These are phyloP conservation scores for Geosmithia flava DNA, from an alignment of 2,329 filamentous ascomycete species.

Conservation along the genomic window DNA sequence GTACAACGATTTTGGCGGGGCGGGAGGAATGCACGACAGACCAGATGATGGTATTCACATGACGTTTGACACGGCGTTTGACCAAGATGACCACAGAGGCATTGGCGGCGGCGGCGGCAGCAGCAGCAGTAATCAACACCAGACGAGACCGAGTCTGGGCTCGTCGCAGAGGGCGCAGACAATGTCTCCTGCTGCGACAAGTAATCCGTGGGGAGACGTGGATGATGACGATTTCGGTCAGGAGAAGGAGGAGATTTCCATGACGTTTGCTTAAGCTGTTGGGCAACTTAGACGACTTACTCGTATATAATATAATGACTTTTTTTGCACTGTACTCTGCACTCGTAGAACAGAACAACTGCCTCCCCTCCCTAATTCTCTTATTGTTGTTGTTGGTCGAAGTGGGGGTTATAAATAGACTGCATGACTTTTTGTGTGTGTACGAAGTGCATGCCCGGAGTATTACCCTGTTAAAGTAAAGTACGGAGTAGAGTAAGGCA, in stretches of 20 bases:
- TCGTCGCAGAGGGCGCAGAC: conserved; percentile 28
- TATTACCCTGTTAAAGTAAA: too few relatives aligned
- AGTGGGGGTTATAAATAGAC: too few relatives aligned
- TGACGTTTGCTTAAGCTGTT: conserved; percentile 59
- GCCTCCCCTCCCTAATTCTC: too few relatives aligned
- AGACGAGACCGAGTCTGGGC: conserved; percentile 11
- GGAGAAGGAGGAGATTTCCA: conserved; percentile 65
- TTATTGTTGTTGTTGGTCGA: too few relatives aligned
- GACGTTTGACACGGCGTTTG: conserved; percentile 58
- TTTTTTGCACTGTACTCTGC: background rate
- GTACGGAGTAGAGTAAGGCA: too few relatives aligned
- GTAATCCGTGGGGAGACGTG: conserved; percentile 59
- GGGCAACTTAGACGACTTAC: too few relatives aligned
- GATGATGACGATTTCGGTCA: conserved; percentile 57
- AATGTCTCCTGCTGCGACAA: conserved; percentile 34
- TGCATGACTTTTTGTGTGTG: too few relatives aligned
- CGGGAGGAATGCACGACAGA: background rate
- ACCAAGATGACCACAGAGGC: conserved; percentile 25
- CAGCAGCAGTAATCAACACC: conserved; percentile 6
- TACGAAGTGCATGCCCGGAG: too few relatives aligned
- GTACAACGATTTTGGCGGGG: background rate
- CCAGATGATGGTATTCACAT: conserved; percentile 46
- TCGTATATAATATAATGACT: too few relatives aligned
- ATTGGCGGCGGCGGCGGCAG: background rate
- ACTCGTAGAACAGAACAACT: too few relatives aligned